Evolutionary conservation across 2,329 filamentous ascomycete genomes (phyloP).

Genomic region (Sphaceloma murrayae): DNA sequence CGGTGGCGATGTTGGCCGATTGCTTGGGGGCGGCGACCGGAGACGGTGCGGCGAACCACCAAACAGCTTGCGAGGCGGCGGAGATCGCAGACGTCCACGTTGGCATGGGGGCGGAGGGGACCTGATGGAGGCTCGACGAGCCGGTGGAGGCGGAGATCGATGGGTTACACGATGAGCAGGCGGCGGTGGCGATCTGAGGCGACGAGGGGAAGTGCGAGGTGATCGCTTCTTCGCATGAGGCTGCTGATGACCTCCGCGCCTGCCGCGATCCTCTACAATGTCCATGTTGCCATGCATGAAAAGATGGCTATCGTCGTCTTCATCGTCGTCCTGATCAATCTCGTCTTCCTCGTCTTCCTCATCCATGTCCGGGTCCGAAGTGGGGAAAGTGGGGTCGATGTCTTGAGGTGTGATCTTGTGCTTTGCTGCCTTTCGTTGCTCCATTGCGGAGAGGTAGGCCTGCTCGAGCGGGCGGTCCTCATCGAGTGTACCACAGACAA

Average conservation of each 20-base stretch:
- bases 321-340: constrained; percentile 32
- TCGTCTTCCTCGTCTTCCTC: constrained; percentile 62
- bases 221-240: constrained; percentile 31
- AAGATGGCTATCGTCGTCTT: constrained; percentile 53
- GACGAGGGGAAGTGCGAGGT: constrained; percentile 51
- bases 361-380: constrained; percentile 78
- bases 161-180: constrained; percentile 19
- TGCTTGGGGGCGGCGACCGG: constrained; percentile 34
- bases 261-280: constrained; percentile 53
- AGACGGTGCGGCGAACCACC: constrained; percentile 62
- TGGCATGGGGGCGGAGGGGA: constrained; percentile 30
- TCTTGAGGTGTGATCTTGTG: constrained; percentile 83
- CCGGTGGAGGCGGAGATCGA: constrained; percentile 42
- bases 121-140: constrained; percentile 18
- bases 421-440: constrained; percentile 71
- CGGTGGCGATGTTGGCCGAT: constrained; percentile 54
- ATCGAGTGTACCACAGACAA: constrained; percentile 95
- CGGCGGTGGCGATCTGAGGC: constrained; percentile 44
- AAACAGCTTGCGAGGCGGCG: constrained; percentile 49
- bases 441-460: constrained; percentile 77
- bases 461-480: constrained; percentile 93
- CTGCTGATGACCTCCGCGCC: constrained; percentile 20
- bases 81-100: constrained; percentile 29
- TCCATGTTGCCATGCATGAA: constrained; percentile 54
- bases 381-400: constrained; percentile 94